phyloP scores from a whole-genome alignment of 495 filamentous ascomycete species.

The Penicillium goetzii region DNA sequence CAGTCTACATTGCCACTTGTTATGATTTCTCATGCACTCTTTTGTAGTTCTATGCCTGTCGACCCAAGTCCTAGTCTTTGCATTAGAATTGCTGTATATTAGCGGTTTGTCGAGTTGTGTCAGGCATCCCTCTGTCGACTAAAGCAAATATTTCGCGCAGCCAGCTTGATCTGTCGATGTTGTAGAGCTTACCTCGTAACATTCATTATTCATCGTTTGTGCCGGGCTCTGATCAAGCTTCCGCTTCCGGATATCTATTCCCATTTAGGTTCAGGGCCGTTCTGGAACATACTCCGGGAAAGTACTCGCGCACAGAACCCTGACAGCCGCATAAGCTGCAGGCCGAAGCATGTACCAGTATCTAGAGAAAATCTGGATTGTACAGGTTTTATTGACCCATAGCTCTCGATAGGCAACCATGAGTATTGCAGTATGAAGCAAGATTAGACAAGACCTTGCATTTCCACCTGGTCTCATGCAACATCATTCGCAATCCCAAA shows the following conservation, averaged over 20 bases:
- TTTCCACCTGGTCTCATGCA: background rate
- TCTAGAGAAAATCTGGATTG: background rate
- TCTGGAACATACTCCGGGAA: background rate
- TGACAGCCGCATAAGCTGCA: background rate
- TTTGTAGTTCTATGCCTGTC: conserved; percentile 30
- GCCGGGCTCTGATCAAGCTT: background rate
- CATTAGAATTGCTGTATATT: conserved; percentile 47
- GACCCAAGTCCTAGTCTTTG: conserved; percentile 24
- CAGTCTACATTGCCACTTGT: conserved; percentile 20
- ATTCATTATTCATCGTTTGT: background rate
- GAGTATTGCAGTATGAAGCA: conserved; percentile 12
- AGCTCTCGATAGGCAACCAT: background rate
- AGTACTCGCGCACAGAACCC: too few species aligned
- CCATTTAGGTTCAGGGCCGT: too few species aligned
- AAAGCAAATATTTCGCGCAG: background rate
- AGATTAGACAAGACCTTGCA: background rate
- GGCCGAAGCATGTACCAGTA: background rate
- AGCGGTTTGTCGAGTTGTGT: conserved; percentile 23
- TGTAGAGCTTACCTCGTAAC: background rate
- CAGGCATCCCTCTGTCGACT: background rate
- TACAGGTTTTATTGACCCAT: conserved; percentile 5
- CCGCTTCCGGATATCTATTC: background rate
- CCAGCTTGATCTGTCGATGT: background rate
- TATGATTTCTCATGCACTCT: conserved; percentile 22
- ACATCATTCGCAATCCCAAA: background rate